A percentile compares a stretch with the other conserved stretches of the same genome.
Evolutionary conservation across 2,329 filamentous ascomycete species (phyloP).

Genomic region (Botrytis fabae): DNA sequence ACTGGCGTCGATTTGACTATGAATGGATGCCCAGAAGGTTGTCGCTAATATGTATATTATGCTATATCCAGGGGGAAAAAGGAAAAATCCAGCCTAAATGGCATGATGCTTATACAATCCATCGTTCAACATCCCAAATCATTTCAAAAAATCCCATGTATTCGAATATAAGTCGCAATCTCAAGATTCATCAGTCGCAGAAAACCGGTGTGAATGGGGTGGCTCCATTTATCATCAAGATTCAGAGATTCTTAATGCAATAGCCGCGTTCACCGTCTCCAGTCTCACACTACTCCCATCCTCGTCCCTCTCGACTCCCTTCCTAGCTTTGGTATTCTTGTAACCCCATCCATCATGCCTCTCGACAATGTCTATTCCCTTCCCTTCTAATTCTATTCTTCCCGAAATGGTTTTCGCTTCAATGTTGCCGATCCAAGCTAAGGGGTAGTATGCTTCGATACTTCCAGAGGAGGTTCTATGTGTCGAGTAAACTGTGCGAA

Average conservation of each 20-base stretch:
- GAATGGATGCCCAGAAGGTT: background rate
- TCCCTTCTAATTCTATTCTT: slow-evolving; percentile 30
- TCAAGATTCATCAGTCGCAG: background rate
- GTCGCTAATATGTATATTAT: background rate
- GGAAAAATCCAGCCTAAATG: background rate
- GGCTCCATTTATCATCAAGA: background rate
- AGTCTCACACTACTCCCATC: slow-evolving; percentile 33
- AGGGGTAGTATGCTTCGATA: slow-evolving; percentile 34
- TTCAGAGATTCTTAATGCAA: background rate
- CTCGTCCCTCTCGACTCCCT: slow-evolving; percentile 31
- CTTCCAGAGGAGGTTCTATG: slow-evolving; percentile 32
- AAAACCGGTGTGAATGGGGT: background rate
- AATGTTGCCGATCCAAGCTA: slow-evolving; percentile 35
- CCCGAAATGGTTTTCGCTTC: slow-evolving; percentile 34
- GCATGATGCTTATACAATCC: too few species aligned
- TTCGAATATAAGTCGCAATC: background rate
- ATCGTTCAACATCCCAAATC: background rate
- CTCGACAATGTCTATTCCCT: slow-evolving; percentile 31
- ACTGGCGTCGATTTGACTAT: background rate
- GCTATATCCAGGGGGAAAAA: background rate
- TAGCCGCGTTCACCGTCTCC: slow-evolving; percentile 30
- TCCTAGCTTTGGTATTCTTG: slow-evolving; percentile 32
- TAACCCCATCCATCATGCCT: slow-evolving; percentile 31
- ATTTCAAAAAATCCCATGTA: background rate
- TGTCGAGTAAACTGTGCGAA: slow-evolving; percentile 30